Percentiles rank a stretch among this genome's conserved stretches.
Evolutionary conservation across 768 basidiomycete species (phyloP).

Genomic region (Phylloporus sp.): DNA sequence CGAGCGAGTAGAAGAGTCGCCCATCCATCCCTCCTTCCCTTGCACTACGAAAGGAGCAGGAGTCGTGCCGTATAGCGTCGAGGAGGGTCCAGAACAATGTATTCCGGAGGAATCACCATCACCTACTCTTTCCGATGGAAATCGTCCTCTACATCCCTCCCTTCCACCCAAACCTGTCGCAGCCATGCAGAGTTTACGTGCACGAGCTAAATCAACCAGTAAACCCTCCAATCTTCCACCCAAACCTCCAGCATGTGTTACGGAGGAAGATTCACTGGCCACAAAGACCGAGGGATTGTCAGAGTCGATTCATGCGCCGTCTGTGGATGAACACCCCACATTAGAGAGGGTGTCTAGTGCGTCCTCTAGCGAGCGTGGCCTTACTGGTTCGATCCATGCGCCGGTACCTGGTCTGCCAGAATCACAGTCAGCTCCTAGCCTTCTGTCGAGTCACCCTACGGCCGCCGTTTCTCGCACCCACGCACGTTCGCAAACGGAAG

Average conservation of each 20-base stretch:
- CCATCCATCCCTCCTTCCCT: conserved; percentile 8
- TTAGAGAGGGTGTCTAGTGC: conserved; percentile 15
- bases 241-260: conserved; percentile 5
- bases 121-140: conserved; percentile 12
- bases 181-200: conserved; percentile 14
- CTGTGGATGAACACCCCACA: conserved; percentile 13
- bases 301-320: conserved; percentile 26
- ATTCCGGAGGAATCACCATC: conserved; percentile 8
- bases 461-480: conserved; percentile 35
- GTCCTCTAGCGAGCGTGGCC: conserved; percentile 32
- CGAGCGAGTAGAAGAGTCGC: conserved; percentile 4
- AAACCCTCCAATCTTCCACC: conserved; percentile 12
- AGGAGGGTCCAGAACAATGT: conserved; percentile 18
- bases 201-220: conserved; percentile 11
- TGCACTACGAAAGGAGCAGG: conserved; percentile 1
- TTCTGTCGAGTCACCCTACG: conserved; percentile 31
- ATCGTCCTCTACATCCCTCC: conserved; percentile 39
- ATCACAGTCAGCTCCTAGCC: conserved; percentile 32
- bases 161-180: conserved; percentile 44
- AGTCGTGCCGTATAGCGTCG: neutral
- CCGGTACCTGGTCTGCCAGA: conserved; percentile 37
- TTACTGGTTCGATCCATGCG: conserved; percentile 55
- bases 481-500: conserved; percentile 54
- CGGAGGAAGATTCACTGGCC: conserved; percentile 12
- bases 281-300: conserved; percentile 20